Evolutionary conservation across 768 basidiomycete species (phyloP).

Genomic region (Amanita phalloides): DNA sequence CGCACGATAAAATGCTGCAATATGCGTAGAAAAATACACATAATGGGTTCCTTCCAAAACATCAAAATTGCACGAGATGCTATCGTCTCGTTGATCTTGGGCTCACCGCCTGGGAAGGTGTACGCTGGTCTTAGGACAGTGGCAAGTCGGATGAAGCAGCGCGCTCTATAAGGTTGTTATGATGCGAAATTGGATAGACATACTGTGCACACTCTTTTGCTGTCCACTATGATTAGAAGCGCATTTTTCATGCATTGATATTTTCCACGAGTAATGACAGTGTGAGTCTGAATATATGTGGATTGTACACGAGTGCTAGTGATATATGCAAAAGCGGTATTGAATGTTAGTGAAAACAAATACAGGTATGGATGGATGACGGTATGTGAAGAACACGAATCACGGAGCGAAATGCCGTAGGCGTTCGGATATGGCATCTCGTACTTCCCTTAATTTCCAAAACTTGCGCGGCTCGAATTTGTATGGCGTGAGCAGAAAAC

Average conservation of each 20-base stretch:
- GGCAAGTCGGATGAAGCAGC: constrained; percentile 87
- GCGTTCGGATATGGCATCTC: constrained; percentile 24
- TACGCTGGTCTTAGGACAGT: constrained; percentile 88
- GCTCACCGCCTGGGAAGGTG: constrained; percentile 91
- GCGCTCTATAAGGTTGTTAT: constrained; percentile 44
- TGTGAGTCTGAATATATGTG: neutral
- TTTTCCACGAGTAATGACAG: neutral
- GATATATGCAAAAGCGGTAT: neutral
- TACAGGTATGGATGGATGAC: neutral
- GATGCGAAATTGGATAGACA: neutral
- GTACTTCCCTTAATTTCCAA: constrained; percentile 35
- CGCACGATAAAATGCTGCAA: neutral
- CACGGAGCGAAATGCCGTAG: constrained; percentile 23
- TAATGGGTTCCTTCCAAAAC: constrained; percentile 97
- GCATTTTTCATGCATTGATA: no score
- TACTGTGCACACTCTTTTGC: no score
- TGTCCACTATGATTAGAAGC: no score
- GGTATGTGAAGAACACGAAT: neutral
- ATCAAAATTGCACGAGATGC: constrained; percentile 97
- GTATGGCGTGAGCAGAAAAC: constrained; percentile 40
- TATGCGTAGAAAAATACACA: constrained; percentile 80
- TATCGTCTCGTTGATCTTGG: constrained; percentile 88
- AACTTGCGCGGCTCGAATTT: constrained; percentile 35
- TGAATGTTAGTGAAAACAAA: neutral
- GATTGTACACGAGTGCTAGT: neutral